phyloP scores from a whole-genome alignment of 1,284 basidiomycete genomes.

The Acaromyces ingoldii region DNA sequence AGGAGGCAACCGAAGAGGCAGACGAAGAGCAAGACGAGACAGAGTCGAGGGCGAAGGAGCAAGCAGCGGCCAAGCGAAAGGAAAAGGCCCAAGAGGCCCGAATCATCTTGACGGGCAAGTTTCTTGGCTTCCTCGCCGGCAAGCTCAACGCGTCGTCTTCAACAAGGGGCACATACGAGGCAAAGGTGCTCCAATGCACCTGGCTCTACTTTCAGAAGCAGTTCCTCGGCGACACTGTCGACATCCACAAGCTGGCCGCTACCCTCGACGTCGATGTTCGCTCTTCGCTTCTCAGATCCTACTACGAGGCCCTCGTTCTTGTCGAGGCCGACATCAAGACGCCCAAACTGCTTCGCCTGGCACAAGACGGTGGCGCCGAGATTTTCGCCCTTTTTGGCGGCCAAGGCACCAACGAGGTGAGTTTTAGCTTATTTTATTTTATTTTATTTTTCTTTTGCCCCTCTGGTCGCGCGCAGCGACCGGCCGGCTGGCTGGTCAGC shows the following conservation, averaged over 20 bases:
- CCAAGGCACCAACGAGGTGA: conserved; percentile 88
- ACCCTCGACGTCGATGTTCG: conserved; percentile 68
- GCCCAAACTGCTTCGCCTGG: conserved; percentile 68
- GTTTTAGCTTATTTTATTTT: no score
- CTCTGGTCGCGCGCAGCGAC: no score
- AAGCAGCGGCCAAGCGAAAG: background rate
- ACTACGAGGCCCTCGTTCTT: conserved; percentile 70
- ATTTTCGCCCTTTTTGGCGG: conserved; percentile 94
- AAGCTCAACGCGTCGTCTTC: conserved; percentile 16
- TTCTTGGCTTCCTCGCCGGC: conserved; percentile 48
- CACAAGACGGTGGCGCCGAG: conserved; percentile 66
- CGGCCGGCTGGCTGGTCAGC: no score
- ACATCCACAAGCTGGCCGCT: conserved; percentile 75
- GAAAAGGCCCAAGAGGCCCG: conserved; percentile 19
- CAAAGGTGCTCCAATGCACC: conserved; percentile 62
- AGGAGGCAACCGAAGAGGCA: conserved; percentile 30
- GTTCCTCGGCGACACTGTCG: conserved; percentile 50
- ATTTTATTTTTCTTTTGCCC: no score
- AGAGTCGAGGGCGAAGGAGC: background rate
- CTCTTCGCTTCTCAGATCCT: conserved; percentile 71
- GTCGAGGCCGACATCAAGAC: conserved; percentile 66
- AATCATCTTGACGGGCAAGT: conserved; percentile 47
- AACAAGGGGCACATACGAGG: conserved; percentile 63
- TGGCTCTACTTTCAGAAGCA: conserved; percentile 32
- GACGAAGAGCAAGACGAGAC: conserved; percentile 18